These are phyloP conservation scores for Xerocomus potaroensis DNA, from an alignment of 768 basidiomycete species.

Conservation along the genomic window DNA sequence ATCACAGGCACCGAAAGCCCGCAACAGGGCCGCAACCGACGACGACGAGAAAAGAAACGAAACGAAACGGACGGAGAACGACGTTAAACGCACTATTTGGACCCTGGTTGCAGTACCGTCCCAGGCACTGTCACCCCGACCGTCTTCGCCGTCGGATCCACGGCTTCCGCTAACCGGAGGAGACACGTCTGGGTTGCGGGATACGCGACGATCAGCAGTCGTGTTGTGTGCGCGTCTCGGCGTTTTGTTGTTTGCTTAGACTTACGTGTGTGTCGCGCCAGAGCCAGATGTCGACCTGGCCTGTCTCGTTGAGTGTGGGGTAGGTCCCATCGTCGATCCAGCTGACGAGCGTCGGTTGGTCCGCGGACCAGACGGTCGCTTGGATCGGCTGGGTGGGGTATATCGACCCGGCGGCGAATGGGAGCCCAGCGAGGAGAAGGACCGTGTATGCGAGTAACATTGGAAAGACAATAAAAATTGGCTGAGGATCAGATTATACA, in stretches of 20 bases:
- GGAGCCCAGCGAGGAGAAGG: conserved; percentile 6
- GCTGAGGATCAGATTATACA: too few relatives aligned
- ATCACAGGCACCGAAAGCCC: too few relatives aligned
- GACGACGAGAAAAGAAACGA: too few relatives aligned
- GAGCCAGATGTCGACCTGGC: conserved; percentile 43
- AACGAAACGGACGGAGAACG: background rate
- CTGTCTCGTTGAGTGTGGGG: conserved; percentile 42
- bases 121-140: conserved; percentile 29
- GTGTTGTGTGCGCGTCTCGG: too few relatives aligned
- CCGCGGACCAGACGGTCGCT: conserved; percentile 42
- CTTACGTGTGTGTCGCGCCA: conserved; percentile 41
- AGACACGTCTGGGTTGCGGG: conserved; percentile 47
- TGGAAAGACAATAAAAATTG: too few relatives aligned
- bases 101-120: conserved; percentile 20
- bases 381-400: conserved; percentile 50
- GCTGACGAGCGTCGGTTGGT: conserved; percentile 36
- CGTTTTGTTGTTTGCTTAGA: too few relatives aligned
- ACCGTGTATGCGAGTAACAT: too few relatives aligned
- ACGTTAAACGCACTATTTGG: conserved; percentile 32
- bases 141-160: conserved; percentile 33
- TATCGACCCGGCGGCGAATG: conserved; percentile 33
- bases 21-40: too few relatives aligned
- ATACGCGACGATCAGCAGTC: too few relatives aligned
- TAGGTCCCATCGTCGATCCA: conserved; percentile 48
- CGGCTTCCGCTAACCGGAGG: conserved; percentile 39